phyloP scores from a whole-genome alignment of 139 green algal genomes.

The Diplosphaera chodatii region DNA sequence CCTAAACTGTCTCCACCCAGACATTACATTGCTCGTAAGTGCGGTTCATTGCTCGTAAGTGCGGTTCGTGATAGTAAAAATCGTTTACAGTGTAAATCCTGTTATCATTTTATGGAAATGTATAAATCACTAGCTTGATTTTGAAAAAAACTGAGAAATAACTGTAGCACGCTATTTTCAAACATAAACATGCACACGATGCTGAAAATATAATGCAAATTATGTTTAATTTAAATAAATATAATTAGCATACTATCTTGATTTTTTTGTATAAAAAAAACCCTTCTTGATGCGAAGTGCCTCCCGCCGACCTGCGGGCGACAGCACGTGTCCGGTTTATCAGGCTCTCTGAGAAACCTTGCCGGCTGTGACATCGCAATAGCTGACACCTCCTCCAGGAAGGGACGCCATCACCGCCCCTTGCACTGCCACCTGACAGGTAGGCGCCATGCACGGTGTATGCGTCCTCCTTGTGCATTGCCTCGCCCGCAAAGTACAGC shows the following conservation, averaged over 20 bases:
- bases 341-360: too few relatives aligned
- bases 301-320: slow-evolving; percentile 10
- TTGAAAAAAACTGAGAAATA: slow-evolving; percentile 10
- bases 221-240: slow-evolving; percentile 23
- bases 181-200: slow-evolving; percentile 17
- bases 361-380: too few relatives aligned
- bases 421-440: neutral
- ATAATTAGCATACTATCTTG: slow-evolving; percentile 37
- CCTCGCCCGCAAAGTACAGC: slow-evolving; percentile 31
- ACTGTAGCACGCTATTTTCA: slow-evolving; percentile 10
- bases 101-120: slow-evolving; percentile 18
- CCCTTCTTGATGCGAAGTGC: slow-evolving; percentile 11
- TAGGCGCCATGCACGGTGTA: slow-evolving; percentile 28
- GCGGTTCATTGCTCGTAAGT: slow-evolving; percentile 1
- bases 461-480: slow-evolving; percentile 11
- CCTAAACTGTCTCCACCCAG: too few relatives aligned
- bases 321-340: too few relatives aligned
- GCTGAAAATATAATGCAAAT: slow-evolving; percentile 19
- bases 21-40: slow-evolving; percentile 5
- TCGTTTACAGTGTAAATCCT: slow-evolving; percentile 54
- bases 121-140: slow-evolving; percentile 6
- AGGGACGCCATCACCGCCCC: neutral
- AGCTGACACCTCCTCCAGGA: too few relatives aligned
- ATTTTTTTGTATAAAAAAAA: slow-evolving; percentile 16
- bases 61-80: slow-evolving; percentile 10